Evolutionary conservation across 176 grass and related monocot genomes (phyloP).

Genomic region (Tuctoria greenei): DNA sequence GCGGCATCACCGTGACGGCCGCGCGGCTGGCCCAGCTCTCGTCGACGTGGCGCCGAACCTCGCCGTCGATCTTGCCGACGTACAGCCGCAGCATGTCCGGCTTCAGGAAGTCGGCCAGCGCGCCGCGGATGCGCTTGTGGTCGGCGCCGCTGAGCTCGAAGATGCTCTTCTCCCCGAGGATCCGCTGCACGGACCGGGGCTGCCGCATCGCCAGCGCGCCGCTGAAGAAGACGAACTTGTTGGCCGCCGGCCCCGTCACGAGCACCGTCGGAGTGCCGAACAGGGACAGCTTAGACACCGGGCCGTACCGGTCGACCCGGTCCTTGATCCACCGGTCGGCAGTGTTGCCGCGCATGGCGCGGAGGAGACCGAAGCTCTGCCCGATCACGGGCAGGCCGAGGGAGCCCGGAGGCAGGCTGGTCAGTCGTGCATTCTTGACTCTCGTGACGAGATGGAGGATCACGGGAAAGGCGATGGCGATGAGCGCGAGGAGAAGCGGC

Average conservation of each 20-base stretch:
- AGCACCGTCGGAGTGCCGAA: conserved; percentile 41
- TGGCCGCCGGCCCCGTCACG: conserved; percentile 30
- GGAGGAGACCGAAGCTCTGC: conserved; percentile 50
- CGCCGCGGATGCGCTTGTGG: conserved; percentile 48
- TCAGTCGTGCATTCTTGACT: not conserved
- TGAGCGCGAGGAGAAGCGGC: conserved; percentile 15
- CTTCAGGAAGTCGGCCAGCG: conserved; percentile 43
- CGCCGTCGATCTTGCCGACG: conserved; percentile 48
- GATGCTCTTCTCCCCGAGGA: conserved; percentile 42
- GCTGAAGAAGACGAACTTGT: conserved; percentile 55
- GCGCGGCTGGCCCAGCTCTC: conserved; percentile 18
- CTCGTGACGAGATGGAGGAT: conserved; percentile 17
- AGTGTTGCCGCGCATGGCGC: conserved; percentile 47
- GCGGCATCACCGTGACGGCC: conserved; percentile 35
- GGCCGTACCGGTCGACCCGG: conserved; percentile 16
- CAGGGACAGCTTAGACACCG: too few species aligned
- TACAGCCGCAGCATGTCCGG: conserved; percentile 54
- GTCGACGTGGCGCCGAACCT: conserved; percentile 45
- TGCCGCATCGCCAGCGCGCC: conserved; percentile 30
- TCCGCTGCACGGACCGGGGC: conserved; percentile 32
- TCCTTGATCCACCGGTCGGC: conserved; percentile 44
- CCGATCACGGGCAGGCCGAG: conserved; percentile 53
- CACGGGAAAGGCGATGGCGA: not conserved
- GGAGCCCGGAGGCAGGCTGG: conserved; percentile 46
- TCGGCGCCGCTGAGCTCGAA: conserved; percentile 42